phyloP scores from a whole-genome alignment of 2,329 filamentous ascomycete genomes.

The Penicillium sp. region DNA sequence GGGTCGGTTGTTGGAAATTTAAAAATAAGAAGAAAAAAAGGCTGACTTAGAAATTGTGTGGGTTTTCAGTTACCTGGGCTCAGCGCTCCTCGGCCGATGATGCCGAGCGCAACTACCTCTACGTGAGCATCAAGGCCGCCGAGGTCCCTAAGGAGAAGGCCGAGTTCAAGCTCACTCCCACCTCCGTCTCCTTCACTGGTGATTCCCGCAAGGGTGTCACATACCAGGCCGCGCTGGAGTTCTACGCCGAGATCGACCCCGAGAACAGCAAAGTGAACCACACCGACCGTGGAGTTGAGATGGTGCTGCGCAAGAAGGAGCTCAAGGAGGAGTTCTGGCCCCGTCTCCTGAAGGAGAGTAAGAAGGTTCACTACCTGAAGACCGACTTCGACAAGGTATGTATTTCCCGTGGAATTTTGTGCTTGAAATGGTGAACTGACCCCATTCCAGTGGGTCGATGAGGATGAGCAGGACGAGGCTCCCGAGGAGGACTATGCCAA shows the following conservation, averaged over 20 bases:
- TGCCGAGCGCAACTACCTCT: constrained; percentile 87
- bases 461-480: constrained; percentile 95
- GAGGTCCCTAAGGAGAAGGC: constrained; percentile 76
- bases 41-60: constrained; percentile 14
- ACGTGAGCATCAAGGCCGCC: constrained; percentile 84
- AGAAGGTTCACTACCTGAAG: constrained; percentile 94
- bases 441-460: constrained; percentile 75
- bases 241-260: constrained; percentile 88
- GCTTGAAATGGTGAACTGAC: not conserved
- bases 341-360: constrained; percentile 82
- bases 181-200: constrained; percentile 76
- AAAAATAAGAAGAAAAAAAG: not conserved
- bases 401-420: not conserved
- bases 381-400: constrained; percentile 95
- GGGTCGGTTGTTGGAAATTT: not conserved
- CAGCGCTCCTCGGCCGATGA: constrained; percentile 87
- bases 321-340: constrained; percentile 95
- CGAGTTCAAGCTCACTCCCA: constrained; percentile 80
- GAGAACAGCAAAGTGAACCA: constrained; percentile 83
- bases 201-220: constrained; percentile 82
- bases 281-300: constrained; percentile 81
- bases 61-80: constrained; percentile 81
- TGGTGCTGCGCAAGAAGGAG: constrained; percentile 97
- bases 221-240: constrained; percentile 82
- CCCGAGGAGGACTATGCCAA: constrained; percentile 71